Evolutionary conservation across 305 asterid species (phyloP), one percentile per base, ranked within the genome.

Genomic region (Fraxinus dipetala): DNA sequence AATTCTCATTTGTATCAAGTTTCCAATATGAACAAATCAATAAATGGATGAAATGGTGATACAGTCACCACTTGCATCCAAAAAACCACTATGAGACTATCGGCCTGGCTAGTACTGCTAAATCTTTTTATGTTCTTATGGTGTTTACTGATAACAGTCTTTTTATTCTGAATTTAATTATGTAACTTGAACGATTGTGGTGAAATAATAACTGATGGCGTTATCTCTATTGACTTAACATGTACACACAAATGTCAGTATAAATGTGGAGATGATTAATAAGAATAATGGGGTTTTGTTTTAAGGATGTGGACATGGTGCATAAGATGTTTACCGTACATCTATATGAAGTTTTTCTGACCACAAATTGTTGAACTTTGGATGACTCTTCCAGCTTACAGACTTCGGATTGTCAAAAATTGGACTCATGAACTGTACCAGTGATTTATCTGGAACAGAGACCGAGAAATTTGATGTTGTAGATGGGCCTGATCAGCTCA

Each of bases 351-450:
- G 79, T 56, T 82, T 87, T 78, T 72, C 80, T 82, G 83, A 82
- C 85, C 80, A 69, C 81, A 36, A 81, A 45, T 83, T 77, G 79
- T 86, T 89, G 79, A 87, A 51, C 76, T 80, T 80, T 83, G 35
- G 51, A 70, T 80, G 70, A 79, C 78, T 87, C 87, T 76, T 43
- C 85, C 97, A 95, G 99, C 98, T 95, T 85, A 93, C 99, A 72
- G 99, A 95, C 89, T 95, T 95, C 84, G 99, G 99, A 84, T 89
- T 95, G 86, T 95, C 99, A 22, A 95, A 94, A 84, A 92, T 95
- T 84, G 99, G 99, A 80, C 95, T 95, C 80, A 94, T 95, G 97
- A 93, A 94, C 91, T 92, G 97, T 84, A 88, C 99, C 65, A 90
- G 92, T 79, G 98, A 94, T 89, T 88, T 92, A 79, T 81, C 99